Percentiles rank a stretch among this genome's conserved stretches.
phyloP scores from a whole-genome alignment of 148 eudicot species.

The Vaccinium vitisidaea region DNA sequence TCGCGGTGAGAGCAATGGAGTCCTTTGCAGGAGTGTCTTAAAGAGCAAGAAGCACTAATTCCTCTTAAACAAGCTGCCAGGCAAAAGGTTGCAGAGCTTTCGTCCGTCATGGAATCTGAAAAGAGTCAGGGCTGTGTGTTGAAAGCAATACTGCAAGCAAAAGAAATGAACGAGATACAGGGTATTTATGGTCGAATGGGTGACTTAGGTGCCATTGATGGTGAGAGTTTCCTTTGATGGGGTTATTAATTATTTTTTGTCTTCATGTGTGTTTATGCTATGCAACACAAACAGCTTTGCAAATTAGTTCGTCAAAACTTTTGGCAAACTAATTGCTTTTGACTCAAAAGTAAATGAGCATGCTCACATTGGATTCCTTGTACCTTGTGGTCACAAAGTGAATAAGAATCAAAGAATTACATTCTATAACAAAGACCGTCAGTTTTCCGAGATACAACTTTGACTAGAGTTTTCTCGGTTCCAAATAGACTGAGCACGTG shows the following conservation, averaged over 20 bases:
- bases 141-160: conserved; percentile 81
- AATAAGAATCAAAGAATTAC: no score
- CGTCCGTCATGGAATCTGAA: conserved; percentile 74
- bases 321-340: no score
- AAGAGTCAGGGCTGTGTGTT: conserved; percentile 87
- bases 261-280: neutral
- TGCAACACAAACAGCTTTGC: neutral
- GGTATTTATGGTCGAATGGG: conserved; percentile 97
- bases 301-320: neutral
- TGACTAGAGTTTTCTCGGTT: no score
- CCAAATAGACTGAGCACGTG: no score
- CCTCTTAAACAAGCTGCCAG: conserved; percentile 86
- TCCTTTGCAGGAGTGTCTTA: conserved; percentile 55
- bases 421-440: no score
- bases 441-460: no score
- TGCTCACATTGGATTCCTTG: no score
- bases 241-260: neutral
- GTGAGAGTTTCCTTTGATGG: conserved; percentile 29
- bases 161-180: conserved; percentile 61
- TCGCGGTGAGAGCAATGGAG: neutral
- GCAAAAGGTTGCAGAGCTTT: conserved; percentile 76
- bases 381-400: no score
- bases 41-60: conserved; percentile 70
- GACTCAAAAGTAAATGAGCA: neutral
- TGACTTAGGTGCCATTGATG: conserved; percentile 93